These are phyloP conservation scores for Dacryopinax primogenitus DNA, from an alignment of 768 basidiomycete genomes.

Conservation along the genomic window DNA sequence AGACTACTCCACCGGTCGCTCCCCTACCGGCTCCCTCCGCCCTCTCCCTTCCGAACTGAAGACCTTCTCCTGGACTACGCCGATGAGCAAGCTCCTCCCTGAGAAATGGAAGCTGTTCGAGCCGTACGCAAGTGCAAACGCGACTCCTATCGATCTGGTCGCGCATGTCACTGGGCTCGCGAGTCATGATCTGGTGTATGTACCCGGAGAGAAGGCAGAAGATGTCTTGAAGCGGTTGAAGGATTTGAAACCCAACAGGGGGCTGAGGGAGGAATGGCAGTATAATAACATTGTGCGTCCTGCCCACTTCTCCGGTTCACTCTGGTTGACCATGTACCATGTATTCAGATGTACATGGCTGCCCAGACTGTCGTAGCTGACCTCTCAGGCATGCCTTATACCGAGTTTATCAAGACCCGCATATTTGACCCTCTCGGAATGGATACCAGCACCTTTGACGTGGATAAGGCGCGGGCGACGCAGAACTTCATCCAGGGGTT, in stretches of 20 bases:
- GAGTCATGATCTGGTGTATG: slow-evolving; percentile 30
- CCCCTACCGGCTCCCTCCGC: slow-evolving; percentile 20
- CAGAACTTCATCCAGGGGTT: slow-evolving; percentile 30
- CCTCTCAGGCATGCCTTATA: slow-evolving; percentile 28
- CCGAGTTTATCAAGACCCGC: slow-evolving; percentile 32
- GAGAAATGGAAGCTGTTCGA: slow-evolving; percentile 34
- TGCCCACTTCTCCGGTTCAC: background rate
- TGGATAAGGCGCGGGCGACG: slow-evolving; percentile 23
- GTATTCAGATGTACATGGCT: slow-evolving; percentile 32
- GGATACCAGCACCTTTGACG: slow-evolving; percentile 31
- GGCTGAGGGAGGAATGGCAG: slow-evolving; percentile 29
- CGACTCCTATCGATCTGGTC: slow-evolving; percentile 30
- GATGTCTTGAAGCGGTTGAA: slow-evolving; percentile 22
- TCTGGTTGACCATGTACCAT: background rate
- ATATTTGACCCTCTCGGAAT: slow-evolving; percentile 34
- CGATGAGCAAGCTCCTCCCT: slow-evolving; percentile 30
- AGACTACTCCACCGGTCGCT: slow-evolving; percentile 29
- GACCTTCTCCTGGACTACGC: slow-evolving; percentile 30
- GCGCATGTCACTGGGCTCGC: slow-evolving; percentile 31
- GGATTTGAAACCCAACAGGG: slow-evolving; percentile 26
- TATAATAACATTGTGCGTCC: slow-evolving; percentile 31
- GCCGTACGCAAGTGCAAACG: slow-evolving; percentile 30
- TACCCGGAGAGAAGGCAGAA: slow-evolving; percentile 22
- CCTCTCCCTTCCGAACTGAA: slow-evolving; percentile 24
- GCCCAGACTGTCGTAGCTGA: slow-evolving; percentile 27